Base-by-base conservation (phyloP, 768 basidiomycete genomes). In the Tricholoma flavovirens region DNA sequence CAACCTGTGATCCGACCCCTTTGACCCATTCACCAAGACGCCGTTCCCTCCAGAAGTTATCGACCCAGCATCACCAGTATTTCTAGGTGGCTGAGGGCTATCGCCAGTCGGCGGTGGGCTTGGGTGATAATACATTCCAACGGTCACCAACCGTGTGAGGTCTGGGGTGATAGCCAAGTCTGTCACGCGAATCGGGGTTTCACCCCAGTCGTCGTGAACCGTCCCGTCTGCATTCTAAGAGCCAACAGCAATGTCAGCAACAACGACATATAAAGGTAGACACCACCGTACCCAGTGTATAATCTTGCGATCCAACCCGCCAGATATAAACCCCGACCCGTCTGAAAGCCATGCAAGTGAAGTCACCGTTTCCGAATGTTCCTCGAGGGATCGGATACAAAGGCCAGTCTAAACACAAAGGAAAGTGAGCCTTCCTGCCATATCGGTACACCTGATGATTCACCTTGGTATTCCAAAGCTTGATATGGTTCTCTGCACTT, bases 401-500 rank as follows among this genome's bases (percentile, higher is more conserved):
- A 78, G 70, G n/a, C 92, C 92, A 35, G 87, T 88, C 92, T 95
- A 64, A 33, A 33, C 55, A 58, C 38, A 60, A 51, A 58, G 6
- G 66, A 51, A 54, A 52, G 35, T 51, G 56, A 42, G 22, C 55
- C 19, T 48, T 40, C 43, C 22, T 48, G 50, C n/a, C 33, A 12
- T 45, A 49, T 53, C 33, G 56, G 29, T 21, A 22, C 15, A 36
- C 26, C 51, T 6, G 30, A 56, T 59, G n/a, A 65, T 67, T 66
- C 61, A 94, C 96, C 82, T 87, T 83, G 33, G 86, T 78, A 68
- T 96, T 87, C 93, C 94, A 99, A 65, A 98, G 76, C 73, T 88
- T 87, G 69, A 99, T 86, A 49, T 74, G 69, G 48, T 86, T 77
- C 60, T 98, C 94, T 21, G 92, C 79, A 38, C 88, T 86, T 5